Evolutionary conservation across 2,329 filamentous ascomycete genomes (phyloP).

Genomic region (Calonectria leucothoes): DNA sequence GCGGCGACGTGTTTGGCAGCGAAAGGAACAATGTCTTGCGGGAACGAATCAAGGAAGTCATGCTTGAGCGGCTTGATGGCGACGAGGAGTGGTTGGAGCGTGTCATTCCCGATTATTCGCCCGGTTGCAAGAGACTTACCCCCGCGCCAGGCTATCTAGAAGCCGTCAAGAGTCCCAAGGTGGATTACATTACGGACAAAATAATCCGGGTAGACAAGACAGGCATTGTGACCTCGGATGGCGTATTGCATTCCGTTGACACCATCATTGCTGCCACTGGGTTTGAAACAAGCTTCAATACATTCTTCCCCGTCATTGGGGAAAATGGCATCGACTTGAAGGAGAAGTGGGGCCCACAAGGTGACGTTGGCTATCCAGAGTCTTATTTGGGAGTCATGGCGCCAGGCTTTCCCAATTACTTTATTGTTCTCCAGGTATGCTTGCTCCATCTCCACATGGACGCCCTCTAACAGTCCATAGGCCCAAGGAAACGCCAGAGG

Average conservation of each 20-base stretch:
- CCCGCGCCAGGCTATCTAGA: neutral
- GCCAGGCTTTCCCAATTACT: neutral
- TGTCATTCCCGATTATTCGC: neutral
- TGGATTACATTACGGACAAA: neutral
- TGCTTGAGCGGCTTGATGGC: neutral
- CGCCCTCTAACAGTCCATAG: neutral
- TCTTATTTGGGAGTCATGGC: slow-evolving; percentile 1
- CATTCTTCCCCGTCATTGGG: neutral
- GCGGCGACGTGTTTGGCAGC: neutral
- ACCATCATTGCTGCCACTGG: neutral
- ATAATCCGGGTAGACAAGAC: neutral
- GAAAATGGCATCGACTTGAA: neutral
- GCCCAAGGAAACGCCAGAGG: neutral
- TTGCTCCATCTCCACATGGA: neutral
- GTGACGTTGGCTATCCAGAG: neutral
- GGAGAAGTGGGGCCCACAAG: neutral
- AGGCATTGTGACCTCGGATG: neutral
- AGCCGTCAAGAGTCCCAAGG: neutral
- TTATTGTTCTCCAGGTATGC: neutral
- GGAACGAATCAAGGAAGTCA: neutral
- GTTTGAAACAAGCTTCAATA: neutral
- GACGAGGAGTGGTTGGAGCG: neutral
- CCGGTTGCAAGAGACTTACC: neutral
- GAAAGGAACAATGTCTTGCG: neutral
- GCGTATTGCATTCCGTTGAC: neutral